These are phyloP conservation scores for Rosellinia necatrix DNA, from an alignment of 2,329 filamentous ascomycete genomes.

Conservation along the genomic window DNA sequence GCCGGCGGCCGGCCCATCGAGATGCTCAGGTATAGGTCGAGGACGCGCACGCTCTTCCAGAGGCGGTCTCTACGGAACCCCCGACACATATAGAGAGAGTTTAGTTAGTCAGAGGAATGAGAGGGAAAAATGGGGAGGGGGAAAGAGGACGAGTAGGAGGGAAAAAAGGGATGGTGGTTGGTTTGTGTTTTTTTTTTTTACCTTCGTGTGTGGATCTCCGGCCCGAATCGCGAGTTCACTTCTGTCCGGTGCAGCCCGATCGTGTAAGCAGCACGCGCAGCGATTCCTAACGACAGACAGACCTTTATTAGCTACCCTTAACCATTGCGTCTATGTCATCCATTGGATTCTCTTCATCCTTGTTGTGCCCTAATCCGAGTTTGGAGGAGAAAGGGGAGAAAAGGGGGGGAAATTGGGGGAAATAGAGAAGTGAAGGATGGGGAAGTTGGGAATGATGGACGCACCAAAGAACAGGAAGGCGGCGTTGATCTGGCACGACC, in stretches of 20 bases:
- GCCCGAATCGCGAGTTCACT: constrained; percentile 57
- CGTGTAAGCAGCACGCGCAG: constrained; percentile 56
- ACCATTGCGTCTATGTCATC: too few relatives aligned
- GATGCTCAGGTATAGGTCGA: constrained; percentile 58
- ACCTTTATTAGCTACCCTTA: too few relatives aligned
- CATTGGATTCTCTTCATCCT: too few relatives aligned
- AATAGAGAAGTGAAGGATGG: background rate
- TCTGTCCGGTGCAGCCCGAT: constrained; percentile 59
- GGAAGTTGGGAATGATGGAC: background rate
- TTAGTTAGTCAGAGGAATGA: too few relatives aligned
- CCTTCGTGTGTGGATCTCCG: constrained; percentile 48
- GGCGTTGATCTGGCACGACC: constrained; percentile 59
- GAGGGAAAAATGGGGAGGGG: background rate
- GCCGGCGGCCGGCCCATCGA: constrained; percentile 60
- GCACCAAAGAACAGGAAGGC: constrained; percentile 57
- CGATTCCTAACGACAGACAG: too few relatives aligned
- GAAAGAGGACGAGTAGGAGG: background rate
- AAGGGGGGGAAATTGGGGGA: background rate
- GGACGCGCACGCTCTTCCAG: constrained; percentile 58
- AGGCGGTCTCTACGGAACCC: constrained; percentile 48
- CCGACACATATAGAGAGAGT: too few relatives aligned
- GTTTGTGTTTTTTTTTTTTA: too few relatives aligned
- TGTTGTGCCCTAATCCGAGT: too few relatives aligned
- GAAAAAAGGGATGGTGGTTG: background rate
- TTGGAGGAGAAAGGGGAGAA: too few relatives aligned